phyloP scores from a whole-genome alignment of 805 yeast species.

The Trichomonascus vanleenenianus region DNA sequence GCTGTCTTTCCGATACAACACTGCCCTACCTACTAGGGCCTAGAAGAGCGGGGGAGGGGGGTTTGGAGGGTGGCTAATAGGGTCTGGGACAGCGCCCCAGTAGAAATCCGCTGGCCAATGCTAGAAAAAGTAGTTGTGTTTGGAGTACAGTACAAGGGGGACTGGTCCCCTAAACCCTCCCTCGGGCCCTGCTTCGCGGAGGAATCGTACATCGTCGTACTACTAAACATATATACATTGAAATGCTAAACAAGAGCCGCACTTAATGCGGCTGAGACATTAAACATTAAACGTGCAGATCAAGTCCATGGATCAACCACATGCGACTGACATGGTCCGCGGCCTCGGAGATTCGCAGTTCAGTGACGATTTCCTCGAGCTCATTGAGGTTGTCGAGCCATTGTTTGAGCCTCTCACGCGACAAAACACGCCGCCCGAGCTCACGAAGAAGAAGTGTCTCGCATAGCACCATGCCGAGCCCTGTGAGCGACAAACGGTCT shows the following conservation, averaged over 20 bases:
- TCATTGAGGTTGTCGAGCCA: constrained; percentile 59
- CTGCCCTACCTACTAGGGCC: no score
- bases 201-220: no score
- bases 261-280: background rate
- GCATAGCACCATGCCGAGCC: constrained; percentile 56
- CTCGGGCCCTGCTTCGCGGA: no score
- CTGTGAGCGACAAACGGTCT: constrained; percentile 22
- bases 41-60: no score
- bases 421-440: constrained; percentile 42
- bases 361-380: constrained; percentile 31
- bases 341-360: background rate
- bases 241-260: no score
- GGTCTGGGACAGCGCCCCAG: no score
- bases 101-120: no score
- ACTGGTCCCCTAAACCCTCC: no score
- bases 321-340: background rate
- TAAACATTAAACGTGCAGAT: background rate
- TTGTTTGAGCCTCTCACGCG: constrained; percentile 41
- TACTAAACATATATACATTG: no score
- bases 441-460: constrained; percentile 53
- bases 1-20: background rate
- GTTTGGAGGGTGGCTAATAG: no score
- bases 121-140: no score
- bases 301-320: background rate
- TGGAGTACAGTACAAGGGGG: no score